These are phyloP conservation scores for Hemisphaericaspora xylofermentans DNA, from an alignment of 1,139 yeast genomes.

Conservation along the genomic window DNA sequence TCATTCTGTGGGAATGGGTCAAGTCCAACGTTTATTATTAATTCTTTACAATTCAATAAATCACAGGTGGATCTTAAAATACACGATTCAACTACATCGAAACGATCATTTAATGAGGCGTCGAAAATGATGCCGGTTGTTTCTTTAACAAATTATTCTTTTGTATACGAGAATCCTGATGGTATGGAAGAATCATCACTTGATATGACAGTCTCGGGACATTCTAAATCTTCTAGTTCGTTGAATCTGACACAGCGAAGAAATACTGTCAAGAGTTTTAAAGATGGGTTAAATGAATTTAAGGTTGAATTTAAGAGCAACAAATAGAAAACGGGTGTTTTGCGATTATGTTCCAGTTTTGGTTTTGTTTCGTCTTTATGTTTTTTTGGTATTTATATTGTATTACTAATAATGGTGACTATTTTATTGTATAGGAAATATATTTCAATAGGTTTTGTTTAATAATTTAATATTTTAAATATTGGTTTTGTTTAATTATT, in stretches of 20 bases:
- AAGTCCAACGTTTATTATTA: conserved; percentile 11
- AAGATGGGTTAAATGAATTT: conserved; percentile 39
- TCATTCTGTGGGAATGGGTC: conserved; percentile 12
- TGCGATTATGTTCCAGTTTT: too few species aligned
- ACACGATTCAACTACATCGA: conserved; percentile 5
- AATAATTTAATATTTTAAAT: too few species aligned
- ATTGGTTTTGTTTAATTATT: too few species aligned
- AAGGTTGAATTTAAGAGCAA: conserved; percentile 25
- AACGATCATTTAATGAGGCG: conserved; percentile 8
- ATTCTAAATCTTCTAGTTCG: not conserved
- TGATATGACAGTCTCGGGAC: not conserved
- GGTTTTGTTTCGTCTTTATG: too few species aligned
- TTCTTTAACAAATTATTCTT: conserved; percentile 19
- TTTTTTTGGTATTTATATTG: not conserved
- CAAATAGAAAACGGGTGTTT: conserved; percentile 1
- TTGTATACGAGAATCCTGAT: conserved; percentile 20
- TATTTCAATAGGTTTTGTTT: too few species aligned
- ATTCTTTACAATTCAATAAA: conserved; percentile 13
- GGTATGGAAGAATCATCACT: conserved; percentile 4
- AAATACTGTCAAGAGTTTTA: conserved; percentile 27
- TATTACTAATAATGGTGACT: too few species aligned
- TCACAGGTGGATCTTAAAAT: conserved; percentile 6
- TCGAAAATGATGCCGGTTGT: conserved; percentile 14
- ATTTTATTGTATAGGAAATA: too few species aligned
- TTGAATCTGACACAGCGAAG: not conserved